A percentile compares a stretch with the other conserved stretches of the same genome.
Conservation (phyloP, 768 basidiomycete genomes). For the Mycena haematopus region DNA sequence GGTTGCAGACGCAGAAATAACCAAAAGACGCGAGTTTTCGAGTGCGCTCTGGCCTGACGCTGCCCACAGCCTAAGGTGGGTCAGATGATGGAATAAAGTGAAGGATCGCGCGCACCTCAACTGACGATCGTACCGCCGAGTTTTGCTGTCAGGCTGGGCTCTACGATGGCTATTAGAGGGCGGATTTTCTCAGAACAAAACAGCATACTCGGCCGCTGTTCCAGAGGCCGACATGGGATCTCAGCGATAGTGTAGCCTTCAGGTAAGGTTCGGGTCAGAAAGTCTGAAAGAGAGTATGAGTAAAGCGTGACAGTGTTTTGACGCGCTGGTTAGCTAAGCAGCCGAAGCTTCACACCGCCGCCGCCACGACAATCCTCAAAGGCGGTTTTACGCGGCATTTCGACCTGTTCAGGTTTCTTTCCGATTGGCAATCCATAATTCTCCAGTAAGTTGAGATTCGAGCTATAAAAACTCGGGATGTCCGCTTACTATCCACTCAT, state of each 20-base stretch:
- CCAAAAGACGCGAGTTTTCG: constrained; percentile 81
- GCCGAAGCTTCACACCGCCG: too few relatives aligned
- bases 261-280: background rate
- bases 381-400: too few relatives aligned
- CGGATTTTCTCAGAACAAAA: background rate
- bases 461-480: background rate
- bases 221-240: constrained; percentile 15
- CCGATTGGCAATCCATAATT: background rate
- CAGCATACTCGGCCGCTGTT: constrained; percentile 14
- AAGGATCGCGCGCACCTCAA: constrained; percentile 63
- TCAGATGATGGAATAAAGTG: background rate
- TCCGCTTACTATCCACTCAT: background rate
- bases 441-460: background rate
- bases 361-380: too few relatives aligned
- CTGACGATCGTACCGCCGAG: constrained; percentile 93
- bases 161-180: constrained; percentile 8
- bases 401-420: too few relatives aligned
- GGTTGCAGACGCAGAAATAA: constrained; percentile 82
- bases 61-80: constrained; percentile 75
- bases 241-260: too few relatives aligned
- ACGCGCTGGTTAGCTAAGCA: too few relatives aligned
- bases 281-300: background rate
- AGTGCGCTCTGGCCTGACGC: constrained; percentile 89
- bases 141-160: constrained; percentile 80
- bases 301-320: constrained; percentile 14